A percentile compares a stretch with the other conserved stretches of the same genome.
Evolutionary conservation across 2,329 filamentous ascomycete species (phyloP).

Genomic region (Venturia oleaginea): DNA sequence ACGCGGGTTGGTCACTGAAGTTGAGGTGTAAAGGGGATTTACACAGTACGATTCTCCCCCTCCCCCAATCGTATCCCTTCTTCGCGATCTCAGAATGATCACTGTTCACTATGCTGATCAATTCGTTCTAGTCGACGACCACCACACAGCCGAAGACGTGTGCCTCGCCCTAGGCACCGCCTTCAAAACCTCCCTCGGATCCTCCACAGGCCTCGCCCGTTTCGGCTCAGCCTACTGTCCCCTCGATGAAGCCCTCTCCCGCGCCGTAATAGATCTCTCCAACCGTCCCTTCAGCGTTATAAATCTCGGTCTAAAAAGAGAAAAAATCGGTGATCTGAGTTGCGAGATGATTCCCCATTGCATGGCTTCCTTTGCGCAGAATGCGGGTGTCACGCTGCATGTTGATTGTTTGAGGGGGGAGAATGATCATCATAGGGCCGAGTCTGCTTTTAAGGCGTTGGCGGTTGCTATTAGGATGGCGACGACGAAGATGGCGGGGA

Average conservation of each 20-base stretch:
- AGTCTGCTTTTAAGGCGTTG: conserved; percentile 94
- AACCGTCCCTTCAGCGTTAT: conserved; percentile 83
- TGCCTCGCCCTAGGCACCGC: conserved; percentile 83
- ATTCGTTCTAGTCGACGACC: conserved; percentile 69
- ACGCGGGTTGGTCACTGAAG: conserved; percentile 85
- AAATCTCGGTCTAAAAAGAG: conserved; percentile 74
- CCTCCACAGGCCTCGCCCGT: conserved; percentile 67
- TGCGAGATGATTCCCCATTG: conserved; percentile 98
- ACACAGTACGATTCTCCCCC: conserved; percentile 55
- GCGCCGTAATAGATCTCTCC: conserved; percentile 88
- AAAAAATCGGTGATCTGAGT: conserved; percentile 89
- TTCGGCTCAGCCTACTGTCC: conserved; percentile 91
- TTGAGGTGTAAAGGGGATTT: conserved; percentile 80
- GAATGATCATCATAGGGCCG: conserved; percentile 93
- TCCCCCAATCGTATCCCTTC: background rate
- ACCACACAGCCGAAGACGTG: conserved; percentile 94
- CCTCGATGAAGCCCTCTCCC: conserved; percentile 88
- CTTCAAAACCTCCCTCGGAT: conserved; percentile 73
- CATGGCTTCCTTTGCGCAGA: conserved; percentile 86
- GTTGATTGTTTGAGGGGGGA: conserved; percentile 83
- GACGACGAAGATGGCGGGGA: conserved; percentile 62
- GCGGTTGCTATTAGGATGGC: conserved; percentile 78
- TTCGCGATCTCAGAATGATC: background rate
- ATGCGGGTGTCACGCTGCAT: conserved; percentile 83
- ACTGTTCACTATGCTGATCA: background rate